phyloP scores from a whole-genome alignment of 805 yeast genomes.

The Candida qinlingensis region DNA sequence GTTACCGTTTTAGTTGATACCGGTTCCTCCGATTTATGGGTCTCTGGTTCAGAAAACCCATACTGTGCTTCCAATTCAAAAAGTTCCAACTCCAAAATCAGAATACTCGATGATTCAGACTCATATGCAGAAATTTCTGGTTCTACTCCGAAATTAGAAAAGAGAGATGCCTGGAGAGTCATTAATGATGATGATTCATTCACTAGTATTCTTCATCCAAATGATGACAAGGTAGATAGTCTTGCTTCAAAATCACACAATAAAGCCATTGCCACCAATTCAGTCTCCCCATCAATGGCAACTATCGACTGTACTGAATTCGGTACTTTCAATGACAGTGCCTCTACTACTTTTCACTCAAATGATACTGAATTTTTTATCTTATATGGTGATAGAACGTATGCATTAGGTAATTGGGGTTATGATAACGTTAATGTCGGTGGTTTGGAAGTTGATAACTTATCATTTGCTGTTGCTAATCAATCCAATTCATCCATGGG shows the following conservation, averaged over 20 bases:
- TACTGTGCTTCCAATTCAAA: constrained; percentile 18
- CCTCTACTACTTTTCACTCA: constrained; percentile 29
- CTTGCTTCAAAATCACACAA: constrained; percentile 1
- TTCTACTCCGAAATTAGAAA: background rate
- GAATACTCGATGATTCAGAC: constrained; percentile 3
- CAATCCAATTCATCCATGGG: constrained; percentile 58
- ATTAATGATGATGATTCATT: constrained; percentile 4
- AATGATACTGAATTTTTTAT: constrained; percentile 36
- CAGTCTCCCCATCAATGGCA: constrained; percentile 12
- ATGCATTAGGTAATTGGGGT: constrained; percentile 33
- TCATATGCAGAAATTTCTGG: background rate
- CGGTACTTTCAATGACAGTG: constrained; percentile 33
- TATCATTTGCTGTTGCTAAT: constrained; percentile 74
- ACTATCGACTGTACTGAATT: constrained; percentile 33
- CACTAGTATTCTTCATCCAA: background rate
- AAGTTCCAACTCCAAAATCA: background rate
- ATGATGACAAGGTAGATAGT: background rate
- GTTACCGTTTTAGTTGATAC: constrained; percentile 30
- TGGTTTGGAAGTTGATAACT: constrained; percentile 41
- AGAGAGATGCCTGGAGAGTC: constrained; percentile 9
- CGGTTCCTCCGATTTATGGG: constrained; percentile 33
- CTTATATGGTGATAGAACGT: constrained; percentile 44
- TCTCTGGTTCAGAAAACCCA: constrained; percentile 24
- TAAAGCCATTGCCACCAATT: constrained; percentile 5
- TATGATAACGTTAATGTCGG: constrained; percentile 55